Conservation (phyloP, 2,329 filamentous ascomycete genomes). For the Nothomitra cinnamomea region DNA sequence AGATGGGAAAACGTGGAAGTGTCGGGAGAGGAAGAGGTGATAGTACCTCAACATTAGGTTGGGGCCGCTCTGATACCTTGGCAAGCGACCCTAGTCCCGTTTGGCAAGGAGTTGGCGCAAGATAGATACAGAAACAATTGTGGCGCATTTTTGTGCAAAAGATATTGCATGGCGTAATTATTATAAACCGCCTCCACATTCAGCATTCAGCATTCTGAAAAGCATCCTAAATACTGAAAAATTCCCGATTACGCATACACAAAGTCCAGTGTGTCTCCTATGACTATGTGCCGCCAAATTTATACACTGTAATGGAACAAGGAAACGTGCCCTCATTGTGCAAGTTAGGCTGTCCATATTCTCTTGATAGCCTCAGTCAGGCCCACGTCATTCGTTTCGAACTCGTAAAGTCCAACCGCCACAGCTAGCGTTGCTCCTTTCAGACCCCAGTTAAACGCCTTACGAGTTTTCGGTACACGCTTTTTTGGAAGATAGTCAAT, state of each 20-base stretch:
- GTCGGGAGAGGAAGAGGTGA: slow-evolving; percentile 41
- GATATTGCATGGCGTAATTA: too few relatives aligned
- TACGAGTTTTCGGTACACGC: slow-evolving; percentile 50
- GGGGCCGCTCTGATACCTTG: too few relatives aligned
- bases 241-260: too few relatives aligned
- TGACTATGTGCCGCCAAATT: neutral
- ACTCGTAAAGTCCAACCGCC: slow-evolving; percentile 86
- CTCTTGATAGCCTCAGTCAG: slow-evolving; percentile 77
- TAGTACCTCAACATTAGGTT: neutral
- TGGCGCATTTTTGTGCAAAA: too few relatives aligned
- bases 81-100: too few relatives aligned
- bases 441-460: slow-evolving; percentile 58
- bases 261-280: neutral
- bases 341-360: slow-evolving; percentile 61
- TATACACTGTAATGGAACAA: neutral
- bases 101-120: too few relatives aligned
- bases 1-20: slow-evolving; percentile 46
- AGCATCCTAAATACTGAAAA: too few relatives aligned
- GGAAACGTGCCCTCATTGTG: neutral
- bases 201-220: too few relatives aligned
- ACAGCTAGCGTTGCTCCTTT: slow-evolving; percentile 64
- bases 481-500: slow-evolving; percentile 76
- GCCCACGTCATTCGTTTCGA: slow-evolving; percentile 96
- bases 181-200: too few relatives aligned
- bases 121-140: too few relatives aligned